Percentiles rank a stretch among this genome's conserved stretches.
Conservation (phyloP, 345 rosid species). For the Iberis pinnata region DNA sequence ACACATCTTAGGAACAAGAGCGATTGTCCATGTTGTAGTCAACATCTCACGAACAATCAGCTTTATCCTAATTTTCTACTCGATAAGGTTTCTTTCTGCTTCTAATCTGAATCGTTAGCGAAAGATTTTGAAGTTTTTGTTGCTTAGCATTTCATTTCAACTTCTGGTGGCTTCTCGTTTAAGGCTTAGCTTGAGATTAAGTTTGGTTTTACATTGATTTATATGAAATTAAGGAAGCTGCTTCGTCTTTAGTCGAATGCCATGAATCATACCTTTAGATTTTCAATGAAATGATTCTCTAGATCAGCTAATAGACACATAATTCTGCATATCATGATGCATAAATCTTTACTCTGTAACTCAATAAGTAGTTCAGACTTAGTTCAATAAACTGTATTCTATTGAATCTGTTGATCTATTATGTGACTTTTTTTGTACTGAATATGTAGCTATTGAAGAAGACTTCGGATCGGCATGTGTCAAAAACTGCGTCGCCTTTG, state of each 20-base stretch:
- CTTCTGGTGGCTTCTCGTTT: background rate
- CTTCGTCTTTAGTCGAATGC: background rate
- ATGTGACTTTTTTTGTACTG: slow-evolving; percentile 28
- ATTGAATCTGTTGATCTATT: slow-evolving; percentile 10
- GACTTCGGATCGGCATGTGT: slow-evolving; percentile 59
- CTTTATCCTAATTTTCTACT: slow-evolving; percentile 85
- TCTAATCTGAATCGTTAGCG: background rate
- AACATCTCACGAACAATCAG: slow-evolving; percentile 64
- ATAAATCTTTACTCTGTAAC: background rate
- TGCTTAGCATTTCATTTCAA: slow-evolving; percentile 1
- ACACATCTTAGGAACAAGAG: slow-evolving; percentile 89
- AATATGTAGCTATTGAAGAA: slow-evolving; percentile 68
- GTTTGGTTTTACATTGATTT: background rate
- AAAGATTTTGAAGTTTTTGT: background rate
- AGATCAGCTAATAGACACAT: no score
- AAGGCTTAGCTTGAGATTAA: no score
- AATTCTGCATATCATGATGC: background rate
- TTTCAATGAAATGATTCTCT: background rate
- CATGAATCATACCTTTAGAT: no score
- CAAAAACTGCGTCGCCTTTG: slow-evolving; percentile 59
- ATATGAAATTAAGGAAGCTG: background rate
- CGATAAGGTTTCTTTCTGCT: slow-evolving; percentile 53
- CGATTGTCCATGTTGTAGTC: slow-evolving; percentile 93
- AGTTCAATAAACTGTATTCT: no score
- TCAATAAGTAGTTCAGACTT: background rate